Base-by-base conservation (phyloP, 345 rosid genomes). In the Pistacia atlantica region DNA sequence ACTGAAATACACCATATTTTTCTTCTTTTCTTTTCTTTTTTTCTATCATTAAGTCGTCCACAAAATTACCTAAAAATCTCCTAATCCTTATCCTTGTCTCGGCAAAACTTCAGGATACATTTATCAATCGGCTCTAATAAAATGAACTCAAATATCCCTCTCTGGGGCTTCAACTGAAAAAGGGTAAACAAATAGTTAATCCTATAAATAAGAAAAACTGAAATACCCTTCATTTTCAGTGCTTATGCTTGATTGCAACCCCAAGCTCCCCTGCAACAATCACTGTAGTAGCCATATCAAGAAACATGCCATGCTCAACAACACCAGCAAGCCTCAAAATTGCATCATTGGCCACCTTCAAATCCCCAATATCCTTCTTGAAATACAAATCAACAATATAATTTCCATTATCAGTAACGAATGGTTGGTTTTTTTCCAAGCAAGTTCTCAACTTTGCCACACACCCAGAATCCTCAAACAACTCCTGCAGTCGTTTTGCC, bases 221-320 rank as follows among this genome's bases (percentile, higher is more conserved):
- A 51, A 22, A 67, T 42, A 9, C 52, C 10, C 14, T 8, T 42
- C 18, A 20, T 51, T 14, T 25, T 20, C 60, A 18, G 51, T 81
- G 73, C 77, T 87, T 93, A 33, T 88, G 73, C 87, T 86, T 91
- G 76, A 93, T 80, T 63, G 85, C 82, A 31, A 93, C 83, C 45
- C 98, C 98, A 69, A 84, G 85, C 85, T 90, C 93, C 73, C 99
- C 95, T 7, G 99, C 98, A 78, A 93, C 88, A 75, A 95, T 92
- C 75, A 95, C 91, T 48, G 97, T 90, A 20, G 97, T 89, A 28
- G 97, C 99, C 99, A 95, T 95, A 71, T 81, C 97, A 42, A 95
- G 85, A 82, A 95, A 95, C 99, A 95, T 90, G 0, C 98, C 98
- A 75, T 95, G 98, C 82, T 95, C 98, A 65, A 93, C 96, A 18